Conservation (phyloP, 352 stramenopile genomes). For the Globisporangium carolinianum region DNA sequence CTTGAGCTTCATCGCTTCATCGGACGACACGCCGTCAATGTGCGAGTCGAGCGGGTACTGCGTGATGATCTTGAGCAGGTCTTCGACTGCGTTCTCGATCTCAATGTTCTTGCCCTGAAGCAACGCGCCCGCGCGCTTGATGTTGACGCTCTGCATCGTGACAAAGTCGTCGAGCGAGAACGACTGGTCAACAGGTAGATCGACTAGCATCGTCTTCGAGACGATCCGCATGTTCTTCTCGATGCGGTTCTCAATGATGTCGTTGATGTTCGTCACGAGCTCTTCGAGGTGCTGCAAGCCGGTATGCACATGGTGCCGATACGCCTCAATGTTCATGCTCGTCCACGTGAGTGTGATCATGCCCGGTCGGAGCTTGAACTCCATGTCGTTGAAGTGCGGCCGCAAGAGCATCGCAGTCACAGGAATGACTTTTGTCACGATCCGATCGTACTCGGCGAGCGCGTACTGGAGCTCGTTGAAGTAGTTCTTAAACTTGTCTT, state of each 20-base stretch:
- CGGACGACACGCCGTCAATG: slow-evolving; percentile 89
- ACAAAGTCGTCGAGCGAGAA: slow-evolving; percentile 98
- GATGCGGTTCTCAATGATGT: slow-evolving; percentile 99
- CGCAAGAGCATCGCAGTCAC: slow-evolving; percentile 94
- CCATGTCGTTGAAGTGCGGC: slow-evolving; percentile 99
- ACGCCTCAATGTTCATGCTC: slow-evolving; percentile 99
- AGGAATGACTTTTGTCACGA: slow-evolving; percentile 95
- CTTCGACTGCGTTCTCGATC: slow-evolving; percentile 96
- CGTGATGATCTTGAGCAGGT: slow-evolving; percentile 95
- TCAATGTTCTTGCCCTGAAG: slow-evolving; percentile 98
- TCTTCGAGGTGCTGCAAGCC: slow-evolving; percentile 96
- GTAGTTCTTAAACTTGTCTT: slow-evolving; percentile 99
- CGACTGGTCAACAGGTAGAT: slow-evolving; percentile 93
- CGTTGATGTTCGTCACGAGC: slow-evolving; percentile 97
- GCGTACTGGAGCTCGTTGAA: slow-evolving; percentile 97
- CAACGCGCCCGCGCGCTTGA: slow-evolving; percentile 84
- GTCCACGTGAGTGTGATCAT: slow-evolving; percentile 99
- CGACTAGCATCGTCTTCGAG: slow-evolving; percentile 95
- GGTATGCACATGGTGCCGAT: slow-evolving; percentile 90
- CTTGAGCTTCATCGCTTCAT: slow-evolving; percentile 95
- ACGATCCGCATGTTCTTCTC: slow-evolving; percentile 99
- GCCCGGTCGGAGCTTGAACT: slow-evolving; percentile 97
- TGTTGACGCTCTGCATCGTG: slow-evolving; percentile 94
- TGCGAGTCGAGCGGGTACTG: slow-evolving; percentile 94
- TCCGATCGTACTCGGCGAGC: slow-evolving; percentile 96